A percentile compares a stretch with the other conserved stretches of the same genome.
Evolutionary conservation across 495 filamentous ascomycete genomes (phyloP).

Genomic region (Annulohypoxylon bovei): DNA sequence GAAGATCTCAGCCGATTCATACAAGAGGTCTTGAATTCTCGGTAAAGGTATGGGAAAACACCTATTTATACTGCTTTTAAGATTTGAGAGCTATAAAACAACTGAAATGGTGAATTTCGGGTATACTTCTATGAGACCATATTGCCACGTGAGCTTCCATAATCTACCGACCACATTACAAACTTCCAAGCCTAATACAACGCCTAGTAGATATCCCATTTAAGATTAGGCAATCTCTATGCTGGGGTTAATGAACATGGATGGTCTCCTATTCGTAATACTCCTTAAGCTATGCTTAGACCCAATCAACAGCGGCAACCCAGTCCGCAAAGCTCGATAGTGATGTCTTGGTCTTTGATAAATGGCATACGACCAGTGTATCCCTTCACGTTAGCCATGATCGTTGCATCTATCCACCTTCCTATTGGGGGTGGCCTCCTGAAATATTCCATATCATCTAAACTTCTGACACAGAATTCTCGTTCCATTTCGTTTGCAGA

Average conservation of each 20-base stretch:
- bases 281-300: not conserved
- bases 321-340: constrained; percentile 40
- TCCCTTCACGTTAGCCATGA: constrained; percentile 46
- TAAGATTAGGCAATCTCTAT: not conserved
- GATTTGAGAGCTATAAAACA: not conserved
- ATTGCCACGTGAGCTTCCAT: constrained; percentile 13
- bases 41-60: not conserved
- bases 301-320: constrained; percentile 42
- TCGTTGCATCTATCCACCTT: constrained; percentile 42
- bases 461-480: constrained; percentile 35
- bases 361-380: constrained; percentile 44
- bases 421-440: constrained; percentile 43
- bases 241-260: not conserved
- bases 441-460: constrained; percentile 44
- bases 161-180: constrained; percentile 4
- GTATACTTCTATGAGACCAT: constrained; percentile 20
- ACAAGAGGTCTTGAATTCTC: constrained; percentile 40
- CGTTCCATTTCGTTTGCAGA: constrained; percentile 43
- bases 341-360: constrained; percentile 41
- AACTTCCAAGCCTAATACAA: constrained; percentile 14
- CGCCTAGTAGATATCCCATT: not conserved
- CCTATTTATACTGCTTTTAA: not conserved
- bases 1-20: constrained; percentile 54
- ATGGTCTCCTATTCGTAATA: not conserved
- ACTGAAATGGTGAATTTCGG: not conserved